Evolutionary conservation across 169 alveolate species (phyloP).

Genomic region (Toxoplasma gondii): DNA sequence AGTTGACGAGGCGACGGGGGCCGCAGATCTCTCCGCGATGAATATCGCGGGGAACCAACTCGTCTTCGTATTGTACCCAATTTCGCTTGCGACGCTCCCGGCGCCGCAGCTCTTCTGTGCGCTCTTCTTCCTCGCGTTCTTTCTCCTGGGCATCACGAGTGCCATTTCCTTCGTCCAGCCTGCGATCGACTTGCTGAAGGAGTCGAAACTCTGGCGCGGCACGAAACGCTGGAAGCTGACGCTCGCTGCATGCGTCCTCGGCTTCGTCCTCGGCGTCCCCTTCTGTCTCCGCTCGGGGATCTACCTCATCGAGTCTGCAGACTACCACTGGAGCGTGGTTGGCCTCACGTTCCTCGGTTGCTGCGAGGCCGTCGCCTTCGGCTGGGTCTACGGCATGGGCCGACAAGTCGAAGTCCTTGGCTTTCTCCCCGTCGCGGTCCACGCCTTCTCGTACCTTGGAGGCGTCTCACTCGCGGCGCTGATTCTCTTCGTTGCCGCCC

Average conservation of each 20-base stretch:
- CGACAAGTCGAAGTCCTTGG: conserved; percentile 13
- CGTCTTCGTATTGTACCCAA: conserved; percentile 51
- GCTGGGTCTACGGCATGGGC: conserved; percentile 58
- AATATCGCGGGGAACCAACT: conserved; percentile 40
- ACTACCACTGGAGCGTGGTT: conserved; percentile 53
- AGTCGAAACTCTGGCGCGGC: not conserved
- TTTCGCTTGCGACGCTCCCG: conserved; percentile 17
- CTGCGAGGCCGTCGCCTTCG: conserved; percentile 44
- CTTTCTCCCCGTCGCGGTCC: not conserved
- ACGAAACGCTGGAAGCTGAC: not conserved
- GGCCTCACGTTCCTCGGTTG: conserved; percentile 46
- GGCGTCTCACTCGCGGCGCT: not conserved
- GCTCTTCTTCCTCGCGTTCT: conserved; percentile 36
- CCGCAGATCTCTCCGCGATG: not conserved
- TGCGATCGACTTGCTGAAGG: conserved; percentile 7
- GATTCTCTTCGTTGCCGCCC: not conserved
- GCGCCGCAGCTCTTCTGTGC: conserved; percentile 35
- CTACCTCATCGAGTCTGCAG: conserved; percentile 45
- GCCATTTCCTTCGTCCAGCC: conserved; percentile 49
- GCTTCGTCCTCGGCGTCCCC: conserved; percentile 42
- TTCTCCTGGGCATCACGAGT: conserved; percentile 46
- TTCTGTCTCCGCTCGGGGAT: conserved; percentile 26
- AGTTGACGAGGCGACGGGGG: conserved; percentile 14
- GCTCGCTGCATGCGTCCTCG: not conserved
- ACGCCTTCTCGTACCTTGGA: not conserved